A percentile compares a stretch with the other conserved stretches of the same genome.
These are phyloP conservation scores for Sanghuangporus baumii DNA, from an alignment of 1,284 basidiomycete genomes.

Conservation along the genomic window DNA sequence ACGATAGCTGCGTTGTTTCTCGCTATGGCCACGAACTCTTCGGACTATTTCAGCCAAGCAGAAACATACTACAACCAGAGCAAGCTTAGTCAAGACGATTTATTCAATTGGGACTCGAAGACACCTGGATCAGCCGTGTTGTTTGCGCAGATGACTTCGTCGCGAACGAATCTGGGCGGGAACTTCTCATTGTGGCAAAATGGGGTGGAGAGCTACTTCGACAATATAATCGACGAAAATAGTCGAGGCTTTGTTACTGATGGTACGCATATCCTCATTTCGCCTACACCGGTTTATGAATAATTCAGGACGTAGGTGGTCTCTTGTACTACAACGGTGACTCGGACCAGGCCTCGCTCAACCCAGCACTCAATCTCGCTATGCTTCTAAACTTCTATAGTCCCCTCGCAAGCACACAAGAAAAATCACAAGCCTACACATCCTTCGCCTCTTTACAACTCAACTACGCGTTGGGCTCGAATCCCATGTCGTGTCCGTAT, in stretches of 20 bases:
- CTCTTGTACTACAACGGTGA: conserved; percentile 77
- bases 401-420: conserved; percentile 57
- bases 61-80: conserved; percentile 57
- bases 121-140: conserved; percentile 72
- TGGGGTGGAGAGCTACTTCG: conserved; percentile 74
- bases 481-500: conserved; percentile 82
- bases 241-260: conserved; percentile 48
- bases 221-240: conserved; percentile 56
- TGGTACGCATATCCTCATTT: conserved; percentile 32
- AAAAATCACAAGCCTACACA: conserved; percentile 59
- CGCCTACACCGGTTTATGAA: conserved; percentile 4
- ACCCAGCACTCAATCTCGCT: conserved; percentile 82
- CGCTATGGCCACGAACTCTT: conserved; percentile 62
- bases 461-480: conserved; percentile 79
- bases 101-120: conserved; percentile 90
- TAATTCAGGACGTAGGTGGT: conserved; percentile 46
- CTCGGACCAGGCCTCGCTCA: conserved; percentile 73
- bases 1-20: conserved; percentile 74
- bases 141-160: conserved; percentile 59
- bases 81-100: conserved; percentile 47
- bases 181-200: conserved; percentile 64
- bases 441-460: conserved; percentile 71
- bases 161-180: conserved; percentile 41
- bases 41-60: conserved; percentile 60
- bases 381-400: conserved; percentile 78